A percentile compares a stretch with the other conserved stretches of the same genome.
Conservation (phyloP, 2,329 filamentous ascomycete genomes). For the Microcyclospora tardicrescens region DNA sequence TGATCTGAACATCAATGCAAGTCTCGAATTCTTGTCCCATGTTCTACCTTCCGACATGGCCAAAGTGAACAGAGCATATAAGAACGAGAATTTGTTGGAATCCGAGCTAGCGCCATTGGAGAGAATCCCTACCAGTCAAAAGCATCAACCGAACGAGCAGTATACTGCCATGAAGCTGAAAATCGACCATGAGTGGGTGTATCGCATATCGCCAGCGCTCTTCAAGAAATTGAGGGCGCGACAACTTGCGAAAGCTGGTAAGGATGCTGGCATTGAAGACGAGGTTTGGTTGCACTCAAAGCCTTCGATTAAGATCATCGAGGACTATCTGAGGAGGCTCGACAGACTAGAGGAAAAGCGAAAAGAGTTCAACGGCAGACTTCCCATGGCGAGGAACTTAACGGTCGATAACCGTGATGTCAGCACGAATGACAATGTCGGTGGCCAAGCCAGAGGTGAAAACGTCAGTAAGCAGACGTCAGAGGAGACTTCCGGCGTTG, state of each 20-base stretch:
- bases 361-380: neutral
- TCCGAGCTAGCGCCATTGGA: conserved; percentile 23
- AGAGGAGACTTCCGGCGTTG: conserved; percentile 2
- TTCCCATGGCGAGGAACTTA: conserved; percentile 1
- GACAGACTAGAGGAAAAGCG: conserved; percentile 1
- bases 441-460: neutral
- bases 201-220: conserved; percentile 35
- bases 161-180: conserved; percentile 45
- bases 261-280: conserved; percentile 24
- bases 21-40: conserved; percentile 48
- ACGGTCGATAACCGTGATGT: conserved; percentile 1
- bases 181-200: conserved; percentile 45
- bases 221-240: conserved; percentile 27
- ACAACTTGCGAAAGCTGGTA: conserved; percentile 25
- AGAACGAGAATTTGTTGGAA: conserved; percentile 38
- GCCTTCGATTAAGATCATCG: conserved; percentile 16
- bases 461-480: neutral
- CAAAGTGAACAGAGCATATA: conserved; percentile 38
- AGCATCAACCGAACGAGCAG: conserved; percentile 42
- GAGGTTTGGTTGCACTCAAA: conserved; percentile 44
- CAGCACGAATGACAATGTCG: neutral
- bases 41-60: conserved; percentile 38
- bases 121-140: conserved; percentile 34
- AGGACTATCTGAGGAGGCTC: conserved; percentile 7
- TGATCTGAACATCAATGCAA: conserved; percentile 49